Base-by-base conservation (phyloP, 2,329 filamentous ascomycete genomes). In the Teratosphaeriaceae sp. region DNA sequence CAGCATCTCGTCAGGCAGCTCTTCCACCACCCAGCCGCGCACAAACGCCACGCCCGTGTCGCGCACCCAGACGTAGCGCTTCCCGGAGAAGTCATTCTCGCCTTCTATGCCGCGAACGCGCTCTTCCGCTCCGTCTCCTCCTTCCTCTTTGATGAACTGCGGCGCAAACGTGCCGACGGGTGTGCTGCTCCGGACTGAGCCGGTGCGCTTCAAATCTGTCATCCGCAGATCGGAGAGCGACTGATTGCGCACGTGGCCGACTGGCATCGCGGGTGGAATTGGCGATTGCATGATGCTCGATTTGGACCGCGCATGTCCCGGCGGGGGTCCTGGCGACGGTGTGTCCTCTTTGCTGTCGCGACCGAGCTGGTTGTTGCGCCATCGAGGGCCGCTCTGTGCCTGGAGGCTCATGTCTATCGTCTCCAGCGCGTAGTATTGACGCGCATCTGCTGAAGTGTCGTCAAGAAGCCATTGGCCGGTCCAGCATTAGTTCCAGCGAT, bases 71-170 rank as follows among this genome's bases (percentile, higher is more conserved):
- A 98, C 89, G 72, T 97, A 98, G 71, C 92, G 80, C 70, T 94
- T 97, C 44, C 92, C 94, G 0, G 92, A 98, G 65, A 98, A 97
- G 73, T 98, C 92, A 64, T 96, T 97, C 61, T 96, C 90, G 50
- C 92, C 92, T 67, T 98, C 94, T 46, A 96, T 88, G 15, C 87
- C 85, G 16, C 74, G 70, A 22, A 80, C 72, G 47, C 69, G 65
- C 47, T 78, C 75, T 22, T 71, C 70, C 2, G 69, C 69, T 40
- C 72, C 72, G 53, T 80, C 75, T 65, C 85, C 71, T 51, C 89
- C 86, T 51, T 94, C 88, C 0, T 82, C 79, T 64, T 90, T 92
- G 68, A 98, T 97, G 65, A 98, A 98, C 8, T 88, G 86, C 2
- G 90, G 92, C 26, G 92, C 90, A 70, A 98, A 98, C 1, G 92